A percentile compares a stretch with the other conserved stretches of the same genome.
phyloP scores from a whole-genome alignment of 257 asterid genomes.

The Anisodus acutangulus region DNA sequence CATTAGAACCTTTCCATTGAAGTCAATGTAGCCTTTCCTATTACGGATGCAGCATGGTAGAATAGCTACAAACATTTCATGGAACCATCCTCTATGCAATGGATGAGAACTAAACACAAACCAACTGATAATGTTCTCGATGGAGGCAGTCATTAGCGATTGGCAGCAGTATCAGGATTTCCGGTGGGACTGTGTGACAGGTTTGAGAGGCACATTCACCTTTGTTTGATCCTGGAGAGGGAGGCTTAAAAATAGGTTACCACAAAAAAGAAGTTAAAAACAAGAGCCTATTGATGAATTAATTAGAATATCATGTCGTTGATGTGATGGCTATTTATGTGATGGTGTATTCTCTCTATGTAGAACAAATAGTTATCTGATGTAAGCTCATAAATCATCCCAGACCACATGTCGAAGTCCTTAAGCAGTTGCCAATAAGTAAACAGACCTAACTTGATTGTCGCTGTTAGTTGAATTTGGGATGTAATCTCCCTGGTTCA shows the following conservation, averaged over 20 bases:
- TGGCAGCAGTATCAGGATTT: not conserved
- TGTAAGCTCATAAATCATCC: not conserved
- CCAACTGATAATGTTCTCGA: not conserved
- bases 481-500: conserved; percentile 27
- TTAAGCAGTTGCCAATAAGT: not conserved
- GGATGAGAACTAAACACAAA: not conserved
- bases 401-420: not conserved
- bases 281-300: not conserved
- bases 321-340: not conserved
- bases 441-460: not conserved
- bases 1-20: not conserved
- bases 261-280: not conserved
- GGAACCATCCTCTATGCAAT: not conserved
- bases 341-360: not conserved
- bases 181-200: not conserved
- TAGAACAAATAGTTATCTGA: not conserved
- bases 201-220: not conserved
- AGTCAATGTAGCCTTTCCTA: not conserved
- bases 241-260: not conserved
- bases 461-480: not conserved
- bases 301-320: not conserved
- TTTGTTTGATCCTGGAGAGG: conserved; percentile 9
- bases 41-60: not conserved
- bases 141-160: not conserved
- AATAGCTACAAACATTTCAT: not conserved